These are phyloP conservation scores for Danielia oregonensis DNA, from an alignment of 805 yeast species.

Conservation along the genomic window DNA sequence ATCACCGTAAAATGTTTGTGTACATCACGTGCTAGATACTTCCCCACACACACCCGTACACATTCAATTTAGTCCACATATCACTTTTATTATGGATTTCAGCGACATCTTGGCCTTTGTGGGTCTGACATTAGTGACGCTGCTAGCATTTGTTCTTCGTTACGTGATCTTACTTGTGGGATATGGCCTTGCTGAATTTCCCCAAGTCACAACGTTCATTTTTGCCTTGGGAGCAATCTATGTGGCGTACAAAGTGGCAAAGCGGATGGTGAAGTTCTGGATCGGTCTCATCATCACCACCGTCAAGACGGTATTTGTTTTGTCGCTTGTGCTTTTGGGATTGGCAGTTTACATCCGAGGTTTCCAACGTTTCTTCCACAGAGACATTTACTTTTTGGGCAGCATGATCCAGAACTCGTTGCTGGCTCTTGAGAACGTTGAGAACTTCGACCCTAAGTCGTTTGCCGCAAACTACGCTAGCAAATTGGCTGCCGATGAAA, in stretches of 20 bases:
- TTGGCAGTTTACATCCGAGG: conserved; percentile 11
- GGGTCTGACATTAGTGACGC: neutral
- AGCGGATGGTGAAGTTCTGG: conserved; percentile 11
- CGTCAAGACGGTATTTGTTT: neutral
- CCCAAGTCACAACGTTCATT: neutral
- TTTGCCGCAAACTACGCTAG: neutral
- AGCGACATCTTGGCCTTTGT: neutral
- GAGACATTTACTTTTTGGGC: conserved; percentile 2
- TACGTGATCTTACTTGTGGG: neutral
- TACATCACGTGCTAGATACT: too few relatives aligned
- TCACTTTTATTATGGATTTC: neutral
- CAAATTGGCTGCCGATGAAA: neutral
- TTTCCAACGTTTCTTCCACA: conserved; percentile 7
- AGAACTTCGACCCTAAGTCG: neutral
- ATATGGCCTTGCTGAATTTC: neutral
- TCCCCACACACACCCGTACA: too few relatives aligned
- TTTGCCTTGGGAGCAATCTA: conserved; percentile 6
- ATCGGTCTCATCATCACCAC: conserved; percentile 3
- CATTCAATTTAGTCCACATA: too few relatives aligned
- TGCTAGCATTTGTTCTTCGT: neutral
- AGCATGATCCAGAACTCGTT: neutral
- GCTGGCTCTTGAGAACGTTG: neutral
- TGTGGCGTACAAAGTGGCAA: conserved; percentile 6
- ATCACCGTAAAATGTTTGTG: too few relatives aligned
- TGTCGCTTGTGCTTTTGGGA: neutral